Conservation (phyloP, 1,139 yeast genomes). For the Yamadazyma atmosphaerica region DNA sequence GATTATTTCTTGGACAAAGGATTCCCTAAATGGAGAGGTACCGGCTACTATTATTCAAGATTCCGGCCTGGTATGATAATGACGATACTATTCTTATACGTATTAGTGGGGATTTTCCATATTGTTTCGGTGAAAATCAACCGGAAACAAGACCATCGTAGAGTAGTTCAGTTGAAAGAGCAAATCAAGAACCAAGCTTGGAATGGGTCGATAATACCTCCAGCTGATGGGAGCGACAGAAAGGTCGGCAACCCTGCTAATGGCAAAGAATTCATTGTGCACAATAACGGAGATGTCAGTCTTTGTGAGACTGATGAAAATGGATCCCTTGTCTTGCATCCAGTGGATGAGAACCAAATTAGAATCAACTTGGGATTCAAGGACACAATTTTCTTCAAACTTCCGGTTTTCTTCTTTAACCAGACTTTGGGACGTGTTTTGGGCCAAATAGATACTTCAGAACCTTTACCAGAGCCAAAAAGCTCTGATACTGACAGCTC, state of each 20-base stretch:
- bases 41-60: constrained; percentile 51
- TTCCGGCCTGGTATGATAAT: constrained; percentile 62
- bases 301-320: constrained; percentile 54
- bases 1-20: constrained; percentile 85
- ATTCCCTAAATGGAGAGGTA: constrained; percentile 76
- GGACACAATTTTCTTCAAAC: constrained; percentile 54
- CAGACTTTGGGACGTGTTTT: constrained; percentile 38
- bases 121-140: constrained; percentile 55
- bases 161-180: constrained; percentile 52
- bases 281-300: constrained; percentile 69
- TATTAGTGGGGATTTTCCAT: constrained; percentile 59
- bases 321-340: constrained; percentile 27
- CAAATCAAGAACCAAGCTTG: constrained; percentile 61
- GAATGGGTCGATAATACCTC: constrained; percentile 53
- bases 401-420: constrained; percentile 50
- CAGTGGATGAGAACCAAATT: constrained; percentile 42
- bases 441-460: constrained; percentile 23
- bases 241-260: constrained; percentile 32
- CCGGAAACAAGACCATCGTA: constrained; percentile 58
- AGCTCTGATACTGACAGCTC: constrained; percentile 24
- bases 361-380: constrained; percentile 43
- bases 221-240: constrained; percentile 47
- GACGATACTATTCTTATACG: constrained; percentile 49
- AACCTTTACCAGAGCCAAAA: constrained; percentile 7
- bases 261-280: constrained; percentile 64